Base-by-base conservation (phyloP, 2,329 filamentous ascomycete genomes). In the Beauveria varroae region DNA sequence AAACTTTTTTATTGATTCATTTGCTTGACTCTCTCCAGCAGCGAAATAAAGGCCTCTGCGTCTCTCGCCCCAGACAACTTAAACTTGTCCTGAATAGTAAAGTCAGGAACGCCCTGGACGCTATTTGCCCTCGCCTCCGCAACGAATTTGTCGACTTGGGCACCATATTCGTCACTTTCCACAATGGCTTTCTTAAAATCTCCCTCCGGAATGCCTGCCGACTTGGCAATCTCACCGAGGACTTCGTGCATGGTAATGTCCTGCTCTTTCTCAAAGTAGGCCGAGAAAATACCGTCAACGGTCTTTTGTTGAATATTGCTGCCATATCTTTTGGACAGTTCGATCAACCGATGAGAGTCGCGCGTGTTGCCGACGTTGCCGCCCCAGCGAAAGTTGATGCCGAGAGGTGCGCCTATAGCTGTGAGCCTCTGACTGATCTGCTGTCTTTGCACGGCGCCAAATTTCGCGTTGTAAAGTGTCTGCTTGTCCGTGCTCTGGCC, bases 51-150 rank as follows among this genome's bases (percentile, higher is more conserved):
- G 1, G 83, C 81, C 57, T 78, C 78, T 1, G 85, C 80, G 62
- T 87, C 83, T 74, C 91, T 86, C 44, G 87, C 88, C 1, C 90
- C 90, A 16, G 85, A 83, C 24, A 93, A 76, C 64, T 85, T 79
- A 71, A 83, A 91, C 65, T 76, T 75, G 2, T 81, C 85, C 70
- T 92, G 88, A 61, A 95, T 80, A 5, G 85, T 84, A 71, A 89
- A 91, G 68, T 89, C 85, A 14, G 90, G 89, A 63, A 93, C 89
- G 0, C 88, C 89, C 44, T 75, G 78, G 60, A 93, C 72, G 37
- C 72, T 73, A 1, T 65, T 64, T 30, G 61, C 62, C 51, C 69
- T 68, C 3, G 73, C 73, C 52, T 63, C 63, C 12, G 61, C 60
- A 9, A 69, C 70, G 3, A 70, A 67, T 49, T 66, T 62, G 53